A percentile compares a stretch with the other conserved stretches of the same genome.
Conservation (phyloP, 2,329 filamentous ascomycete genomes). For the Aspergillus jensenii region DNA sequence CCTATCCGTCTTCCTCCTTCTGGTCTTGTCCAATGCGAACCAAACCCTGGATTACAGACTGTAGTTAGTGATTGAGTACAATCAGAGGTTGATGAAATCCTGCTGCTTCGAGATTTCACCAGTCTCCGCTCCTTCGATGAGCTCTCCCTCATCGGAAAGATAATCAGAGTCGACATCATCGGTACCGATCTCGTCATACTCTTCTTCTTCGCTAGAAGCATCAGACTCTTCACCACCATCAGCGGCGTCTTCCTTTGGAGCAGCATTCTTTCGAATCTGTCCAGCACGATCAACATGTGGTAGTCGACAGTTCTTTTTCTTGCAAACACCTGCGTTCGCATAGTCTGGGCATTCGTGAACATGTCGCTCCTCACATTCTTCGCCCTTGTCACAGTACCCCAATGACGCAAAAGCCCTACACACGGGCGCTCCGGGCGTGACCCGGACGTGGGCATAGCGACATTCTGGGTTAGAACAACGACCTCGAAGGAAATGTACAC, state of each 20-base stretch:
- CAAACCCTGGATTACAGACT: constrained; percentile 12
- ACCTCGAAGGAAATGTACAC: constrained; percentile 85
- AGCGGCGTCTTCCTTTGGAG: constrained; percentile 40
- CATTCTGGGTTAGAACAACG: constrained; percentile 86
- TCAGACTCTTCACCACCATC: constrained; percentile 63
- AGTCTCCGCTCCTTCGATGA: constrained; percentile 38
- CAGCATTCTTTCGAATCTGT: constrained; percentile 63
- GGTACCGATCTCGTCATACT: constrained; percentile 62
- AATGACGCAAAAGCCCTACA: constrained; percentile 81
- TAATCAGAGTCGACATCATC: constrained; percentile 72
- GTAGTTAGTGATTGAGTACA: constrained; percentile 20
- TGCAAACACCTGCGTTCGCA: constrained; percentile 84
- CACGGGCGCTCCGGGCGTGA: constrained; percentile 73
- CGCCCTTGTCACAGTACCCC: constrained; percentile 85
- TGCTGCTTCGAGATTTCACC: constrained; percentile 54
- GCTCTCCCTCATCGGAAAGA: constrained; percentile 43
- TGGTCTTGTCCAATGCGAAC: neutral
- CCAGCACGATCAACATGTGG: constrained; percentile 86
- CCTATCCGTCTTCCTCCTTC: neutral
- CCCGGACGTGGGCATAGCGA: constrained; percentile 80
- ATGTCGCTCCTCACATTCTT: constrained; percentile 76
- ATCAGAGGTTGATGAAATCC: constrained; percentile 53
- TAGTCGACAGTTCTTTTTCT: constrained; percentile 76
- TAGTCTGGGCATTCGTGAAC: constrained; percentile 93
- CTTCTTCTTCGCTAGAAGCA: constrained; percentile 75